Evolutionary conservation across 495 filamentous ascomycete genomes (phyloP), one percentile per base, ranked within the genome.

Genomic region (Penicillium egyptiacum): DNA sequence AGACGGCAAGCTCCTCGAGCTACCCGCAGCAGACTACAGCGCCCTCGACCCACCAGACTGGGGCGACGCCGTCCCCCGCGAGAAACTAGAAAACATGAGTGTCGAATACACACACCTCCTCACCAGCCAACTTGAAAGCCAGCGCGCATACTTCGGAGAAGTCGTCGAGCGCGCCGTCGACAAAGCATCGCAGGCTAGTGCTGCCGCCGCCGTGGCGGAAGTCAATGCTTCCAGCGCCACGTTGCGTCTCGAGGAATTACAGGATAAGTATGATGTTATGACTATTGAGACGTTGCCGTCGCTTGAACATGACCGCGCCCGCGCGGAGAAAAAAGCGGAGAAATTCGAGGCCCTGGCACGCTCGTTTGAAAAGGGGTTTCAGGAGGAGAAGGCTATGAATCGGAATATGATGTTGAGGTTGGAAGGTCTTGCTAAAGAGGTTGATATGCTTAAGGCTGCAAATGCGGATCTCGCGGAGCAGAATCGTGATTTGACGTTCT

Each of bases 81-180:
- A 92, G 65, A 98, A 98, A 71, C 78, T 98, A 16, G 94, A 98
- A 42, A 88, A 84, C 59, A 94, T 98, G 69, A 89, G 88, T 55
- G 83, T 91, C 56, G 94, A 98, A 74, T 98, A 98, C 68, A 91
- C 94, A 6, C 91, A 96, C 63, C 85, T 98, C 7, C 83, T 98
- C 1, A 96, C 89, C 10, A 88, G 82, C 53, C 94, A 98, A 69
- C 83, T 98, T 19, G 95, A 98, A 62, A 88, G 84, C 54, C 94
- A 98, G 64, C 86, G 94, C 42, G 79, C 88, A 5, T 98, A 98
- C 70, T 98, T 96, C 64, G 94, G 97, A 66, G 93, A 94, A 61
- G 86, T 96, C 69, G 82, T 98, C 56, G 88, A 88, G 64, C 91
- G 94, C 53, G 91, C 92, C 2, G 93, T 86, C 0, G 92, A 96